Conservation (phyloP, 805 yeast species). For the Starmerella vitae region DNA sequence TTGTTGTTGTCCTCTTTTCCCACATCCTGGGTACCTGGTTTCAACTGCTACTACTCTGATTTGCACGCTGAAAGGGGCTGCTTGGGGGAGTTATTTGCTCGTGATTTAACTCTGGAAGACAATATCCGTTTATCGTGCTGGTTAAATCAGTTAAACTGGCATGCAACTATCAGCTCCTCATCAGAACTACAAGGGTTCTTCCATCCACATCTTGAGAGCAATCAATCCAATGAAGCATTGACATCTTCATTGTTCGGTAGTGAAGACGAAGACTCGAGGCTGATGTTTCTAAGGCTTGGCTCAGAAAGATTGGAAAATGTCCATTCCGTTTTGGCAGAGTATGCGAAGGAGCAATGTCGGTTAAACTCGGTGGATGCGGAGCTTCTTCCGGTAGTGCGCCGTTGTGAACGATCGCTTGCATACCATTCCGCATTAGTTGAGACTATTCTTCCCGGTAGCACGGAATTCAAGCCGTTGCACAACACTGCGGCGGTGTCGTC, state of each 20-base stretch:
- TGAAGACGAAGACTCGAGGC: constrained; percentile 6
- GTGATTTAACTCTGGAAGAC: not conserved
- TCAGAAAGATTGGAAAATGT: constrained; percentile 9
- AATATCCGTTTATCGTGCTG: constrained; percentile 1
- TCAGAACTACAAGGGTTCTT: not conserved
- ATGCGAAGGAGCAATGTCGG: not conserved
- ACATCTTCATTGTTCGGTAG: constrained; percentile 1
- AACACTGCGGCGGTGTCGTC: not conserved
- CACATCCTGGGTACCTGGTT: constrained; percentile 4
- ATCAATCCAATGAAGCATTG: not conserved
- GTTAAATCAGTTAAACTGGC: constrained; percentile 3
- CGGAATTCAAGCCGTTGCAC: not conserved
- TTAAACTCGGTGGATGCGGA: not conserved
- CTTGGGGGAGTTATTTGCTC: too few relatives aligned
- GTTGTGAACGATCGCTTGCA: not conserved
- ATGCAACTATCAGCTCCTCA: constrained; percentile 1
- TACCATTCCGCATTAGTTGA: not conserved
- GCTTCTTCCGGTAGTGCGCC: not conserved
- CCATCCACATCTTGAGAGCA: not conserved
- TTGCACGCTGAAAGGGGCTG: too few relatives aligned
- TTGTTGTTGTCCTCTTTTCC: not conserved
- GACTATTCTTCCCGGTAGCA: not conserved
- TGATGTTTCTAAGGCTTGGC: constrained; percentile 11
- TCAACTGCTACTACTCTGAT: not conserved
- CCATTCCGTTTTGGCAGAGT: constrained; percentile 11